Base-by-base conservation (phyloP, 106 monocot species). In the Apostasia ramifera region DNA sequence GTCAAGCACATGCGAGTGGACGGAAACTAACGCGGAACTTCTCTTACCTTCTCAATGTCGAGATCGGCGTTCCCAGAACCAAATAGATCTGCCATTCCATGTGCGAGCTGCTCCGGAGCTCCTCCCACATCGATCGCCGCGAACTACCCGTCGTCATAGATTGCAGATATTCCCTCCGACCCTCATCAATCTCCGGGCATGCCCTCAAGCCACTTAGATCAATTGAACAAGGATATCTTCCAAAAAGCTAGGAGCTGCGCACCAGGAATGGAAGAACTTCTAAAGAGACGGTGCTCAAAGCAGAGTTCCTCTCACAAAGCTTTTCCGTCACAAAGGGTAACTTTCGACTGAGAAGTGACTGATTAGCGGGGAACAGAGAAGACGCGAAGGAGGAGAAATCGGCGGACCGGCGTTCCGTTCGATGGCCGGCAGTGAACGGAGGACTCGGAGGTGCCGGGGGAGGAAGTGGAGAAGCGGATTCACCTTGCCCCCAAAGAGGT, bases 11-110 rank as follows among this genome's bases (percentile, higher is more conserved):
- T 26, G 26, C 26, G 62, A 62, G 44, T 46, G 43, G 44, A 0
- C 3, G 4, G 10, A 40, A 63, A 44, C 62, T n/a, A 4, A 63
- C 44, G 42, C 37, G 26, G 65, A 13, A 65, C 1, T 65, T 3
- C 37, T 37, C 65, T 65, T 7, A 92, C 89, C 93, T 93, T 86
- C 40, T 82, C 89, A 69, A 79, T 67, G 77, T 86, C 84, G 53
- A 81, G 47, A 72, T 62, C 76, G 37, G 70, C 59, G 73, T 67
- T 72, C 74, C 58, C 80, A 60, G 70, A 54, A 57, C 74, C 80
- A 60, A 85, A 65, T 61, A 73, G 85, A 83, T 93, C 88, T 88
- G 78, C 89, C 93, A 93, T 88, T 89, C 86, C 85, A 88, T 86
- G 81, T 83, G 77, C 69, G 72, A 71, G 71, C 66, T 68, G 53